Evolutionary conservation across 2,329 filamentous ascomycete species (phyloP).

Genomic region (Beauveria sp.): DNA sequence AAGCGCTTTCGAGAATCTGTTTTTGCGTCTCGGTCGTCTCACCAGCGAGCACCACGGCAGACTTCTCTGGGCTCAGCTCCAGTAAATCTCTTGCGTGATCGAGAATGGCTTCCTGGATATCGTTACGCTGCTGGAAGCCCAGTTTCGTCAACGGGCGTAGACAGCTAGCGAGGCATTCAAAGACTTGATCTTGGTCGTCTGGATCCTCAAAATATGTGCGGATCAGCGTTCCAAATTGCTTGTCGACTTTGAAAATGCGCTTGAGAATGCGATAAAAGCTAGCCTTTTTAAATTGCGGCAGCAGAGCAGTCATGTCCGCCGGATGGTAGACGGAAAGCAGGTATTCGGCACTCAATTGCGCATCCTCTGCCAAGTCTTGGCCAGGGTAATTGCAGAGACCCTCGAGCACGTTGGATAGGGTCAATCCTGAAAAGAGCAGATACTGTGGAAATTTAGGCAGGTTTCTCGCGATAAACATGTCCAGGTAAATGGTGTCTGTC

Average conservation of each 20-base stretch:
- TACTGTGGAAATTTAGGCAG: constrained; percentile 96
- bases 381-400: constrained; percentile 81
- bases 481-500: constrained; percentile 84
- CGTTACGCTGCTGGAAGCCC: constrained; percentile 60
- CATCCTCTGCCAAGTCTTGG: constrained; percentile 77
- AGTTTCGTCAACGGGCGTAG: constrained; percentile 58
- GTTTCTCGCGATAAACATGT: constrained; percentile 97
- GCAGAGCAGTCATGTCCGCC: constrained; percentile 66
- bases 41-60: constrained; percentile 57
- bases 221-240: constrained; percentile 70
- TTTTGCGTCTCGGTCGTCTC: constrained; percentile 58
- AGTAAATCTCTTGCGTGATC: constrained; percentile 59
- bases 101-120: constrained; percentile 61
- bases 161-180: constrained; percentile 70
- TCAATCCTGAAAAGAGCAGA: constrained; percentile 79
- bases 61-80: constrained; percentile 54
- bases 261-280: constrained; percentile 89
- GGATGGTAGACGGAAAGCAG: constrained; percentile 89
- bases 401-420: constrained; percentile 70
- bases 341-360: constrained; percentile 95
- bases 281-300: constrained; percentile 70
- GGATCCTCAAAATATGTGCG: constrained; percentile 79
- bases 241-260: constrained; percentile 72
- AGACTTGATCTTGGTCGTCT: constrained; percentile 66
- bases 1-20: constrained; percentile 54